A percentile compares a stretch with the other conserved stretches of the same genome.
Evolutionary conservation across 2,329 filamentous ascomycete genomes (phyloP).

Genomic region (Penicillium sclerotigenum): DNA sequence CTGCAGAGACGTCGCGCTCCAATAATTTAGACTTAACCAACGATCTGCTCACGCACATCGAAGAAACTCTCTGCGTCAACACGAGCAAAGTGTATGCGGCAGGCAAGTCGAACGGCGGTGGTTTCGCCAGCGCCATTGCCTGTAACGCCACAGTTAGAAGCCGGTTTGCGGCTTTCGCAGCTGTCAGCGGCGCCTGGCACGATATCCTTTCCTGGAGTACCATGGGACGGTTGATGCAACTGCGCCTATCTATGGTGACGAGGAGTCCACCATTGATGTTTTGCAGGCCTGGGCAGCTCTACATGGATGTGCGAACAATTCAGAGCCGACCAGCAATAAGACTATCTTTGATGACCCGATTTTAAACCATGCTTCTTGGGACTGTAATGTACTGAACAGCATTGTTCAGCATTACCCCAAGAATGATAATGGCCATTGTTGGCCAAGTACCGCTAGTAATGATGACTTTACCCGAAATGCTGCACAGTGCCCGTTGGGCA

Average conservation of each 20-base stretch:
- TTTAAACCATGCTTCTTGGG: slow-evolving; percentile 20
- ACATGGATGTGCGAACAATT: slow-evolving; percentile 15
- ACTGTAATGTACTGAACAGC: slow-evolving; percentile 13
- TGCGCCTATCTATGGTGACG: slow-evolving; percentile 18
- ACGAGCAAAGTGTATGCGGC: slow-evolving; percentile 44
- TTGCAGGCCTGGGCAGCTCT: slow-evolving; percentile 17
- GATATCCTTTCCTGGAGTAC: slow-evolving; percentile 26
- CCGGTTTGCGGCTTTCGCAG: slow-evolving; percentile 51
- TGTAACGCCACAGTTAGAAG: slow-evolving; percentile 44
- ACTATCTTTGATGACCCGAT: slow-evolving; percentile 15
- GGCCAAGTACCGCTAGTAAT: slow-evolving; percentile 19
- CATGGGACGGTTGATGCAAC: slow-evolving; percentile 22
- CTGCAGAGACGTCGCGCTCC: slow-evolving; percentile 29
- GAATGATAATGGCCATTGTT: slow-evolving; percentile 19
- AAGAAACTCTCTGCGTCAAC: slow-evolving; percentile 47
- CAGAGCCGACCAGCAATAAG: slow-evolving; percentile 16
- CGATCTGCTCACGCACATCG: slow-evolving; percentile 43
- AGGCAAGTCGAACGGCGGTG: slow-evolving; percentile 57
- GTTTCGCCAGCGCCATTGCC: slow-evolving; percentile 48
- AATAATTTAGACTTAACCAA: slow-evolving; percentile 48
- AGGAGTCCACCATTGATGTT: slow-evolving; percentile 14
- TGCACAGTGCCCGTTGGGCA: slow-evolving; percentile 14
- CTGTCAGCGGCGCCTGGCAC: slow-evolving; percentile 50
- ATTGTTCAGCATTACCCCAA: slow-evolving; percentile 24
- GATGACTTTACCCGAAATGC: slow-evolving; percentile 9